Base-by-base conservation (phyloP, 2,329 filamentous ascomycete genomes). In the Ophiostoma piceae region DNA sequence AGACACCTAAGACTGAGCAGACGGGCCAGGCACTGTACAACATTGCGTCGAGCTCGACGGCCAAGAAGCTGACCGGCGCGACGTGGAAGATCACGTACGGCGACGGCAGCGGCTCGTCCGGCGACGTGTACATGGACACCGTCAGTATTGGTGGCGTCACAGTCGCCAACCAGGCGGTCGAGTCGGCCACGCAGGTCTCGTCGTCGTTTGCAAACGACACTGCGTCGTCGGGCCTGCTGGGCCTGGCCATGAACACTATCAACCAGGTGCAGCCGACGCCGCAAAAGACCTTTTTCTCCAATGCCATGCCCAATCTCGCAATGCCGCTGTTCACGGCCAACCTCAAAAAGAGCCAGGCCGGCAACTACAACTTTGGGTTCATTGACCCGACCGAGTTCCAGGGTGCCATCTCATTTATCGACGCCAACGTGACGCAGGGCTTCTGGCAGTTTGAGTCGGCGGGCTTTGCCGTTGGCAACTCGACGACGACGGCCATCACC, bases 401-500 rank as follows among this genome's bases (percentile, higher is more conserved):
- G 2, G 86, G 86, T 68, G 72, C 76, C 57, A 81, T 88, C 73
- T 79, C 78, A 69, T 88, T 85, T 78, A 78, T 82, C 35, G 73
- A 79, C 35, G 82, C 85, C 73, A 81, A 84, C 76, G 80, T 75
- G 73, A 79, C 77, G 69, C 76, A 82, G 19, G 84, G 84, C 26
- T 87, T 83, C 80, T 88, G 86, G 86, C 79, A 83, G 72, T 85
- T 88, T 72, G 82, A 84, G 72, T 80, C 80, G 67, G 82, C 81
- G 73, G 79, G 81, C 60, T 78, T 81, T 71, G 79, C 82, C 62
- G 79, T 85, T 72, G 82, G 76, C 70, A 74, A 74, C 66, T 26
- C 19, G 8, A 35, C 70, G 16, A 51, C 65, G 14, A 60, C 67
- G 9, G 14, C 26, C 68, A 81, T 71, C 41, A 73, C 69, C 19